A percentile compares a stretch with the other conserved stretches of the same genome.
Evolutionary conservation across 2,329 filamentous ascomycete species (phyloP).

Genomic region (Fusarium dlaminii): DNA sequence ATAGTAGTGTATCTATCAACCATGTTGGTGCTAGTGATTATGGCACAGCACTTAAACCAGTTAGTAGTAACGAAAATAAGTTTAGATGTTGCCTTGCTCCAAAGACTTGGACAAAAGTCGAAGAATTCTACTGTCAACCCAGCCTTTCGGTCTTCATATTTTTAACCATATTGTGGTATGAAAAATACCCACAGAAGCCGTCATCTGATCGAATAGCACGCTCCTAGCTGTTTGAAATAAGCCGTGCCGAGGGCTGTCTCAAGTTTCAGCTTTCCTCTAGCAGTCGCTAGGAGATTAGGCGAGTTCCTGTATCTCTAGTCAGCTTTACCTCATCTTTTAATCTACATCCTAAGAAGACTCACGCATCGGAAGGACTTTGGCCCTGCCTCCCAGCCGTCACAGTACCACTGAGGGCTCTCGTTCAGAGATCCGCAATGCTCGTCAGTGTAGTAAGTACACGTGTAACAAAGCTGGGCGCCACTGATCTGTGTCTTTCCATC

Average conservation of each 20-base stretch:
- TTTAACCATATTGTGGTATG: too few species aligned
- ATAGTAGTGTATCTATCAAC: neutral
- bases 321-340: rapidly evolving
- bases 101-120: neutral
- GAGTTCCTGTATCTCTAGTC: neutral
- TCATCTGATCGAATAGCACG: neutral
- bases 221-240: too few species aligned
- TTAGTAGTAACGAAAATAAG: neutral
- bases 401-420: neutral
- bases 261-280: neutral
- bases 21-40: neutral
- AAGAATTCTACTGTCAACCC: neutral
- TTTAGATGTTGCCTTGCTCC: neutral
- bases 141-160: too few species aligned
- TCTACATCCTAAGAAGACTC: neutral
- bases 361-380: neutral
- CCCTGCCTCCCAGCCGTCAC: neutral
- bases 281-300: neutral
- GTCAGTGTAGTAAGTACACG: neutral
- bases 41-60: neutral
- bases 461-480: neutral
- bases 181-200: too few species aligned
- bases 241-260: neutral
- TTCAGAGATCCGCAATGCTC: neutral
- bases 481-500: neutral